These are phyloP conservation scores for Monsonia emarginata DNA, from an alignment of 441 rosid species.

Conservation along the genomic window DNA sequence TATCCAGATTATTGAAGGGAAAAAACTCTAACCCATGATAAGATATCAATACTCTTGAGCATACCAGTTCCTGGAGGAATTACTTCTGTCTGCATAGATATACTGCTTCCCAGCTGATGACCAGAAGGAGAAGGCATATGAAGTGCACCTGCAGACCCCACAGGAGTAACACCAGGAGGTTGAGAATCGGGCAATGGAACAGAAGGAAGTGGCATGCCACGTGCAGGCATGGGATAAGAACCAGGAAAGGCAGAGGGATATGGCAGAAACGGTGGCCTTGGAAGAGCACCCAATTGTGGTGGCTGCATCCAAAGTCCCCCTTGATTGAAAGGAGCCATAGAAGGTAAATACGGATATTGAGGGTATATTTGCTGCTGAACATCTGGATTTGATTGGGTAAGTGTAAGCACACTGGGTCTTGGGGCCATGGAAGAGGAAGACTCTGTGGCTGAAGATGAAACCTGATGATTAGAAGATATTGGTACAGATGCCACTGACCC, in stretches of 20 bases:
- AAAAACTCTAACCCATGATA: constrained; percentile 46
- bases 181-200: constrained; percentile 46
- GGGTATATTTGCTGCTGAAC: constrained; percentile 55
- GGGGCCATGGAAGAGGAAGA: constrained; percentile 31
- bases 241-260: constrained; percentile 54
- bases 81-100: constrained; percentile 36
- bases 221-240: constrained; percentile 44
- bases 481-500: constrained; percentile 31
- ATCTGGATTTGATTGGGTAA: constrained; percentile 36
- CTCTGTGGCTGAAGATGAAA: constrained; percentile 33
- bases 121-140: constrained; percentile 28
- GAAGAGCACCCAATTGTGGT: constrained; percentile 53
- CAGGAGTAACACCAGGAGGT: constrained; percentile 48
- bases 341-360: constrained; percentile 47
- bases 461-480: constrained; percentile 13
- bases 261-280: constrained; percentile 49
- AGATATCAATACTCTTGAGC: constrained; percentile 59
- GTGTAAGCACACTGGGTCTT: constrained; percentile 33
- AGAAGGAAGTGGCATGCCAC: constrained; percentile 34
- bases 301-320: constrained; percentile 76
- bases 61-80: constrained; percentile 71
- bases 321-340: constrained; percentile 51
- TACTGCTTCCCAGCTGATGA: constrained; percentile 34
- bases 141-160: constrained; percentile 33
- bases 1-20: constrained; percentile 32